A percentile compares a stretch with the other conserved stretches of the same genome.
phyloP scores from a whole-genome alignment of 2,329 filamentous ascomycete genomes.

The Fusarium tricinctum region DNA sequence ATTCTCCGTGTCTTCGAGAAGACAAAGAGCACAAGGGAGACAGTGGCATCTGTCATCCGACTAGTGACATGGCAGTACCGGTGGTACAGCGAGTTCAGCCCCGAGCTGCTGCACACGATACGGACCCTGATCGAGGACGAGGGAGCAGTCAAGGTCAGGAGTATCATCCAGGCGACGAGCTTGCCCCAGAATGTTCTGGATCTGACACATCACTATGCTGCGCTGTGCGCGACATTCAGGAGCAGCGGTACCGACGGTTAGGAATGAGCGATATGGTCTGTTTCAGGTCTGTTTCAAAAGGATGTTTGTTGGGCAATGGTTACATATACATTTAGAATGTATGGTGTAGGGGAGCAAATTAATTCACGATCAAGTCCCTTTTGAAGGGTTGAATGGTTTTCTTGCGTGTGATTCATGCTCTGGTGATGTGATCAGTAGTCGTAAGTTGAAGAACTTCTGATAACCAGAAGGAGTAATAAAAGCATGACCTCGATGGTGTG shows the following conservation, averaged over 20 bases:
- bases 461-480: not conserved
- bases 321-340: constrained; percentile 29
- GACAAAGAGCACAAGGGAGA: constrained; percentile 82
- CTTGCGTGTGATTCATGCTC: constrained; percentile 7
- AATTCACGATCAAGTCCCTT: constrained; percentile 28
- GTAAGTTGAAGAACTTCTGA: not conserved
- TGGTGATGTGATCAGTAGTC: not conserved
- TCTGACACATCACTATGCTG: constrained; percentile 95
- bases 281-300: constrained; percentile 21
- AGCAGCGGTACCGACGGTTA: constrained; percentile 92
- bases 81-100: constrained; percentile 99
- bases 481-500: not conserved
- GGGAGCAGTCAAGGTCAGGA: constrained; percentile 95
- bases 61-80: constrained; percentile 98
- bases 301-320: constrained; percentile 18
- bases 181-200: constrained; percentile 93
- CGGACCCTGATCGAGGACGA: constrained; percentile 96
- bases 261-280: constrained; percentile 9
- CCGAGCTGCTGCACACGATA: constrained; percentile 87
- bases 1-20: constrained; percentile 85
- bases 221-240: constrained; percentile 92
- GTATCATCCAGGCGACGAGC: constrained; percentile 96
- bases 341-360: constrained; percentile 32
- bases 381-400: constrained; percentile 33
- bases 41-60: constrained; percentile 86